Percentiles rank a stretch among this genome's conserved stretches.
These are phyloP conservation scores for Cyberlindnera sargentensis DNA, from an alignment of 805 yeast species.

Conservation along the genomic window DNA sequence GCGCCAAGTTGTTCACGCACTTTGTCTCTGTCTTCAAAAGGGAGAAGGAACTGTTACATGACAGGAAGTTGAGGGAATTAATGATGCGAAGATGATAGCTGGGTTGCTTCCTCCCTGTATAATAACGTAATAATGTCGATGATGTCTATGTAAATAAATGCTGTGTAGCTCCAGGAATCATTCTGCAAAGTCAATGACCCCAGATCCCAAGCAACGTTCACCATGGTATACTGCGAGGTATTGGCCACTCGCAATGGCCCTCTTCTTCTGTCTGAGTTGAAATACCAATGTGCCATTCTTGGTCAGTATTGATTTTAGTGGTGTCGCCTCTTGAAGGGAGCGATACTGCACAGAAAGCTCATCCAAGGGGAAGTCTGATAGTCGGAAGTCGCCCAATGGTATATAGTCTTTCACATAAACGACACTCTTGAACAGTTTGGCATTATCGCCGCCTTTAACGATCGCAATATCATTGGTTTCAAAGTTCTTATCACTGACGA, in stretches of 20 bases:
- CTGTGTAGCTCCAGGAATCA: not conserved
- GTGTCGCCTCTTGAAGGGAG: conserved; percentile 60
- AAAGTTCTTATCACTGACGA: conserved; percentile 62
- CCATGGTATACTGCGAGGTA: conserved; percentile 65
- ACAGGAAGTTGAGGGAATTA: conserved; percentile 10
- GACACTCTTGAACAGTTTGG: conserved; percentile 40
- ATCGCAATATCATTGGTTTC: conserved; percentile 70
- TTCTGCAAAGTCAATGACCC: conserved; percentile 28
- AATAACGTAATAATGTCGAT: not conserved
- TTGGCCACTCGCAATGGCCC: conserved; percentile 92
- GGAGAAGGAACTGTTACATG: conserved; percentile 6
- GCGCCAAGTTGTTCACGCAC: conserved; percentile 4
- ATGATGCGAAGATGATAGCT: conserved; percentile 2
- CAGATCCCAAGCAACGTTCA: conserved; percentile 64
- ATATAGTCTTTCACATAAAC: conserved; percentile 36
- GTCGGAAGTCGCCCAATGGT: conserved; percentile 7
- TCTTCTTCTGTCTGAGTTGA: conserved; percentile 35
- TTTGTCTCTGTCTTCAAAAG: conserved; percentile 3
- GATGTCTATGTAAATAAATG: not conserved
- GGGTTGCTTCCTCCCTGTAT: not conserved
- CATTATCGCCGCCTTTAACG: conserved; percentile 61
- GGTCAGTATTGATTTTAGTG: conserved; percentile 24
- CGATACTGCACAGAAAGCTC: conserved; percentile 54
- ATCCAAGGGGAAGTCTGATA: conserved; percentile 5
- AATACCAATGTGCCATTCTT: conserved; percentile 25